Conservation (phyloP, 179 eudicot genomes). For the Silene vulgaris region DNA sequence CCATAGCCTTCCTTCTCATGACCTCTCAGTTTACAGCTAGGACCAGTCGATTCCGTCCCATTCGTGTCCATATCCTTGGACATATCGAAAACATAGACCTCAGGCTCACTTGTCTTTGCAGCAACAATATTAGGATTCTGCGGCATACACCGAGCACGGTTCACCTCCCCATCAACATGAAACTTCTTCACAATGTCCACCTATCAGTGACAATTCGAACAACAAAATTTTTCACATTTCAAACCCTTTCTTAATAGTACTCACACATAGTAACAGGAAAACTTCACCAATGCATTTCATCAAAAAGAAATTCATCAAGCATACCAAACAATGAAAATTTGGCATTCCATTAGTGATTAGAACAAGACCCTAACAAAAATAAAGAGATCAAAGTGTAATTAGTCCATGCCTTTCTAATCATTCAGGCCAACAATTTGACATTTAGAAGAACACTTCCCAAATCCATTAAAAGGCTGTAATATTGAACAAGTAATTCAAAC, state of each 20-base stretch:
- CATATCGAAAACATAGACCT: conserved; percentile 70
- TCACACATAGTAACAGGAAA: neutral
- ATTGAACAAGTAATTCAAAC: no score
- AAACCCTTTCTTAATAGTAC: neutral
- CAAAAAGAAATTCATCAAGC: neutral
- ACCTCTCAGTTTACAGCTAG: conserved; percentile 70
- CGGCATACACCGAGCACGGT: conserved; percentile 73
- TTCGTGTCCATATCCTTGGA: conserved; percentile 38
- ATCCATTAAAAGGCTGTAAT: no score
- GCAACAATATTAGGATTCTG: conserved; percentile 74
- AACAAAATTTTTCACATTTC: neutral
- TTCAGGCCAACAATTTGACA: no score
- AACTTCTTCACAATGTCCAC: conserved; percentile 71
- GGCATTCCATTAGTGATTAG: no score
- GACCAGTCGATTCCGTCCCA: conserved; percentile 34
- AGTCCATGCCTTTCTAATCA: no score
- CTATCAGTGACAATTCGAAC: conserved; percentile 35
- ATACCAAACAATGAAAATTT: neutral
- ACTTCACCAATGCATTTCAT: neutral
- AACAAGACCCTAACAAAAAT: no score
- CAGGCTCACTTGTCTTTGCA: conserved; percentile 71
- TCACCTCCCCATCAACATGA: conserved; percentile 85
- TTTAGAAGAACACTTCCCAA: no score
- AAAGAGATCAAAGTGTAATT: no score
- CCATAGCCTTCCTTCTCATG: conserved; percentile 98